Base-by-base conservation (phyloP, 345 rosid genomes). In the Arabidopsis suecica region DNA sequence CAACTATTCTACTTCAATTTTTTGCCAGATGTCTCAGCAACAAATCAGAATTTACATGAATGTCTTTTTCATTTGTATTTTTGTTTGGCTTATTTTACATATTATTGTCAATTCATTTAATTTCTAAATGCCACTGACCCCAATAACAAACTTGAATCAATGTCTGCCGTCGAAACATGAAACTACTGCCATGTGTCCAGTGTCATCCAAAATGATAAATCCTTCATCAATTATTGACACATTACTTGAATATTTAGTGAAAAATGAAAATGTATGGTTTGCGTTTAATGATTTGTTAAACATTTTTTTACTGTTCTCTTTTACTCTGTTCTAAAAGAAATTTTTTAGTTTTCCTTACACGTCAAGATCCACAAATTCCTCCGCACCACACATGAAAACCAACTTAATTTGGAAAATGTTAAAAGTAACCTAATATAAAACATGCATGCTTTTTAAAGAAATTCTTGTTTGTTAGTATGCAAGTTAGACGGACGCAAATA, bases 41-140 rank as follows among this genome's bases (percentile, higher is more conserved):
- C 12, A 9, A 40, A 54, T 54, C 12, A 0, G 32, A 38, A 25
- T 36, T 68, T 68, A 55, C 25, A 50, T 33, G n/a, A 61, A 25
- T 10, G 68, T 61, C 76, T 30, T 62, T 72, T 38, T 51, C 69
- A 54, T 61, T 61, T 50, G n/a, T 20, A 60, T 42, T 41, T 44
- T 32, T 33, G 11, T 22, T 33, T 45, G 2, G 7, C 23, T 9
- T 13, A 58, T 23, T 69, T 58, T 28, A 49, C 14, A 22, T 32
- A 47, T 11, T 32, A 47, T 11, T 61, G 32, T 61, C 69, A 51
- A 40, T 62, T 61, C n/a, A 51, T 62, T 50, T 51, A 50, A 14
- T 5, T 9, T 36, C 4, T 14, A 50, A 61, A 42, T 73, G 45
- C 28, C 2, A 30, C 44, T 20, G 45, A 32, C 63, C 63, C 70